phyloP scores from a whole-genome alignment of 2,329 filamentous ascomycete species.

The Paraphaeosphaeria minitans region DNA sequence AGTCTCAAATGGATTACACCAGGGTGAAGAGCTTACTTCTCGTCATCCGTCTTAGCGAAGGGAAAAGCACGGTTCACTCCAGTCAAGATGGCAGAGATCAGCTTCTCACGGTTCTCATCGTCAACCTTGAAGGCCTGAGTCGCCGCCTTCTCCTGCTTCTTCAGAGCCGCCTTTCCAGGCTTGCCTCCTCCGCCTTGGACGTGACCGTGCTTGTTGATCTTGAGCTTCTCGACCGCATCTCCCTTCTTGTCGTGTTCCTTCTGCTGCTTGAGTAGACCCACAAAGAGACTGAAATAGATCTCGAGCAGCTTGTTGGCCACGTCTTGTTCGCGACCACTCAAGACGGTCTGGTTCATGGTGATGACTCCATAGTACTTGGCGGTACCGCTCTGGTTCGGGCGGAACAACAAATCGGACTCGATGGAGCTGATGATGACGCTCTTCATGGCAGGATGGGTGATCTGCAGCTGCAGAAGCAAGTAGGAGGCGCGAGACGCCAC shows the following conservation, averaged over 20 bases:
- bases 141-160: slow-evolving; percentile 51
- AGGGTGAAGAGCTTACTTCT: slow-evolving; percentile 59
- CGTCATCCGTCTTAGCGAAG: slow-evolving; percentile 81
- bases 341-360: slow-evolving; percentile 93
- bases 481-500: slow-evolving; percentile 94
- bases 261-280: slow-evolving; percentile 74
- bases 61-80: slow-evolving; percentile 96
- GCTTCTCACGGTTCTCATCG: slow-evolving; percentile 81
- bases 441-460: slow-evolving; percentile 92
- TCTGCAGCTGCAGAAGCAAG: slow-evolving; percentile 87
- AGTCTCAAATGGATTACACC: slow-evolving; percentile 1
- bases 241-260: slow-evolving; percentile 47
- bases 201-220: slow-evolving; percentile 57
- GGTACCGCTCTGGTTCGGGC: slow-evolving; percentile 83
- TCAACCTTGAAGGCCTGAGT: slow-evolving; percentile 51
- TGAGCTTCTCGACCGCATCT: slow-evolving; percentile 47
- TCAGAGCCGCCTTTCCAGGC: slow-evolving; percentile 59
- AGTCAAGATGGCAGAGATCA: slow-evolving; percentile 88
- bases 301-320: slow-evolving; percentile 81
- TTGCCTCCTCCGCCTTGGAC: slow-evolving; percentile 61
- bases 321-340: slow-evolving; percentile 81
- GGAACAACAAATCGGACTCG: slow-evolving; percentile 85
- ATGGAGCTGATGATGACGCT: slow-evolving; percentile 80
- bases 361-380: slow-evolving; percentile 97
- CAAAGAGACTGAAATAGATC: slow-evolving; percentile 91